phyloP scores from a whole-genome alignment of 1,139 yeast species.

The Entelexis paramagnoliae region DNA sequence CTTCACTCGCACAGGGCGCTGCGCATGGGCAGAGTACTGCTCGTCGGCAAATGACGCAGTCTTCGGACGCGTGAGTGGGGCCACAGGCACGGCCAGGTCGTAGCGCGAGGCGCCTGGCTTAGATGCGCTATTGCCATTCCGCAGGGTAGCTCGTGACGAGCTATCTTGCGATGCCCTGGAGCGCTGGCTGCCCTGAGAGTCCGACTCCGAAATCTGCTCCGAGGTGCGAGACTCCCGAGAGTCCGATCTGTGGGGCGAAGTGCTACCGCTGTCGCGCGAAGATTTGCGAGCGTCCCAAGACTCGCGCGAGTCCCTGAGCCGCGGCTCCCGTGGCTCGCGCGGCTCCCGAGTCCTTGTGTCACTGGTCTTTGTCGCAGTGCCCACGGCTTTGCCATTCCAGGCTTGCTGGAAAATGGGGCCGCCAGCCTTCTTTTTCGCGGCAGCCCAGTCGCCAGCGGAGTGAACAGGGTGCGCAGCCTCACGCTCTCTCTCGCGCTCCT shows the following conservation, averaged over 20 bases:
- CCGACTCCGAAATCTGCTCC: too few relatives aligned
- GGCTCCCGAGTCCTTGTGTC: not conserved
- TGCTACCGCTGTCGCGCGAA: not conserved
- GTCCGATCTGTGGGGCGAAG: not conserved
- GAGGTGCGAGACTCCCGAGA: not conserved
- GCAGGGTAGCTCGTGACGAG: too few relatives aligned
- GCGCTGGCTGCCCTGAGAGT: not conserved
- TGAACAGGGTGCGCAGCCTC: not conserved
- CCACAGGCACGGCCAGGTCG: not conserved
- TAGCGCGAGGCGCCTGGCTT: not conserved
- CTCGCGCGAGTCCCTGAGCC: not conserved
- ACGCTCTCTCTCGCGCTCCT: not conserved
- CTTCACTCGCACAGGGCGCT: not conserved
- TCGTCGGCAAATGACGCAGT: not conserved
- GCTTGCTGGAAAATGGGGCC: constrained; percentile 5
- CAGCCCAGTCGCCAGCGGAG: constrained; percentile 3
- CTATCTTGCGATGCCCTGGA: not conserved
- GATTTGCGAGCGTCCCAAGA: not conserved
- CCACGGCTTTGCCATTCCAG: not conserved
- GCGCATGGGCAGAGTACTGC: not conserved
- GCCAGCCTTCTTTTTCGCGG: constrained; percentile 5
- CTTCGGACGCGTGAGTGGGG: not conserved
- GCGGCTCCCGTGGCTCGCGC: not conserved
- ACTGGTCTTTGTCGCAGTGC: not conserved
- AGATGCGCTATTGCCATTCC: not conserved